These are phyloP conservation scores for Sporobolomyces pararoseus DNA, from an alignment of 768 basidiomycete species.

Conservation along the genomic window DNA sequence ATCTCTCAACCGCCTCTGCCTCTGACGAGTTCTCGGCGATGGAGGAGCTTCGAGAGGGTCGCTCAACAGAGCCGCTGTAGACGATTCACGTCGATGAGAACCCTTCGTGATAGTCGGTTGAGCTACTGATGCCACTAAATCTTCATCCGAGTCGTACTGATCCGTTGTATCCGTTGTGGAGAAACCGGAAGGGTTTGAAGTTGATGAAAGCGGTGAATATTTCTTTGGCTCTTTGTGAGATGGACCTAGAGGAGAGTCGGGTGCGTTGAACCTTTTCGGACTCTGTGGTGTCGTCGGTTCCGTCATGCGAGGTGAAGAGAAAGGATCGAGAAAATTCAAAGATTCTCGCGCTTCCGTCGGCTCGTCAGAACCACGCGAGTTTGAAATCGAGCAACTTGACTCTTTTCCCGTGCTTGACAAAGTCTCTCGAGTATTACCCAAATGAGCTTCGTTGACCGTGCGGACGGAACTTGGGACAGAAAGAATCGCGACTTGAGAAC, in stretches of 20 bases:
- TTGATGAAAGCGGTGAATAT: neutral
- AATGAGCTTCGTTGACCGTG: too few species aligned
- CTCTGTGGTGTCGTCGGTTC: slow-evolving; percentile 2
- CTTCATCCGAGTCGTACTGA: slow-evolving; percentile 11
- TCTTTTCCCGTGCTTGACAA: too few species aligned
- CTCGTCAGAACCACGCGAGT: too few species aligned
- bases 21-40: neutral
- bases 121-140: neutral
- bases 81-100: slow-evolving; percentile 7
- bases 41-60: neutral
- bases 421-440: too few species aligned
- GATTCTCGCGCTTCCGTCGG: too few species aligned
- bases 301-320: neutral
- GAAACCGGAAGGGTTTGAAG: neutral
- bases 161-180: neutral
- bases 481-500: too few species aligned
- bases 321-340: neutral
- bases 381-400: too few species aligned
- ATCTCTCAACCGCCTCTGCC: slow-evolving; percentile 3
- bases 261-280: neutral
- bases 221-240: neutral
- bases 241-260: neutral
- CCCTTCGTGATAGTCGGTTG: slow-evolving; percentile 6
- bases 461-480: too few species aligned
- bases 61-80: slow-evolving; percentile 8